Conservation (phyloP, 306 rosid genomes). For the Vicia villosa region DNA sequence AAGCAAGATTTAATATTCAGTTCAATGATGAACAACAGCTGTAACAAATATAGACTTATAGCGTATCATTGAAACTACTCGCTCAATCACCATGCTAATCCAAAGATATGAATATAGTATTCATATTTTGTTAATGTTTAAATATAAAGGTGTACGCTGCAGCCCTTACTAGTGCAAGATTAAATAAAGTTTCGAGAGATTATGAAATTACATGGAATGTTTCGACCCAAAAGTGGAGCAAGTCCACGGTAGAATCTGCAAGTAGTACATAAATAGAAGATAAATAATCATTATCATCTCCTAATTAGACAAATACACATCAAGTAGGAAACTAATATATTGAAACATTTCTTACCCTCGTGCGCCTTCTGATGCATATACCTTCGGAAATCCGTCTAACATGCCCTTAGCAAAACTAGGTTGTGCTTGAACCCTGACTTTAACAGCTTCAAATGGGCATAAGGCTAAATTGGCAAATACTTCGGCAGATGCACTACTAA, state of each 20-base stretch:
- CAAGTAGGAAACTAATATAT: slow-evolving; percentile 23
- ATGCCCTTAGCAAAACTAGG: slow-evolving; percentile 54
- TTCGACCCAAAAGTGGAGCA: slow-evolving; percentile 65
- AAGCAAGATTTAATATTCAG: slow-evolving; percentile 33
- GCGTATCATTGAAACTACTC: slow-evolving; percentile 27
- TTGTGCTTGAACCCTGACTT: slow-evolving; percentile 65
- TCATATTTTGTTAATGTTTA: slow-evolving; percentile 12
- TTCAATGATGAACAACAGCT: slow-evolving; percentile 27
- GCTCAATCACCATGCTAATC: slow-evolving; percentile 19
- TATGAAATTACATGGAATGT: slow-evolving; percentile 61
- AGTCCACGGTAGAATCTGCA: slow-evolving; percentile 73
- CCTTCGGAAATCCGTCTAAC: slow-evolving; percentile 60
- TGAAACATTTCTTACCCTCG: slow-evolving; percentile 45
- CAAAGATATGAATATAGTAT: slow-evolving; percentile 3
- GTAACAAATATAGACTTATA: slow-evolving; percentile 20
- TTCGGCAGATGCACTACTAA: slow-evolving; percentile 63
- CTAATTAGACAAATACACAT: slow-evolving; percentile 14
- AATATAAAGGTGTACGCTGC: not conserved
- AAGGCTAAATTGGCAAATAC: slow-evolving; percentile 62
- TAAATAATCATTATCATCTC: slow-evolving; percentile 31
- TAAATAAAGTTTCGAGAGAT: slow-evolving; percentile 32
- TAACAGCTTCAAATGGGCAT: slow-evolving; percentile 64
- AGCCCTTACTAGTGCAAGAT: slow-evolving; percentile 19
- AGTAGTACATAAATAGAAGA: slow-evolving; percentile 27
- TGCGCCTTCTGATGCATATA: slow-evolving; percentile 57